A percentile compares a stretch with the other conserved stretches of the same genome.
phyloP scores from a whole-genome alignment of 106 monocot species.

The Vanilla planifolia region DNA sequence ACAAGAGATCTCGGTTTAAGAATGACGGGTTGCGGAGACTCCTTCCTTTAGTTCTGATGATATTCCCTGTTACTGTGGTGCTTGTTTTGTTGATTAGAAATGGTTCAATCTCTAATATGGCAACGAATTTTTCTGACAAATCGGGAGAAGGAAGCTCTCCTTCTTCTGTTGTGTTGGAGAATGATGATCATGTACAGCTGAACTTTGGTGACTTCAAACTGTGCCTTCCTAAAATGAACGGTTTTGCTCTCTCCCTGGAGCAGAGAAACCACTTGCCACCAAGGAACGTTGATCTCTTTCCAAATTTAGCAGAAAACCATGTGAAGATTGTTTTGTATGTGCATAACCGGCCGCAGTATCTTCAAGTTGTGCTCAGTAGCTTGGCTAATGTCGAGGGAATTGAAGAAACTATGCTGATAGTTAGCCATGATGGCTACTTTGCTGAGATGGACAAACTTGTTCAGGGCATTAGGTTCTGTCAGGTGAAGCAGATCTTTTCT shows the following conservation, averaged over 20 bases:
- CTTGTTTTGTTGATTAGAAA: slow-evolving; percentile 9
- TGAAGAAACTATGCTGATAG: slow-evolving; percentile 76
- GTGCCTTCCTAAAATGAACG: slow-evolving; percentile 54
- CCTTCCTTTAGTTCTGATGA: slow-evolving; percentile 18
- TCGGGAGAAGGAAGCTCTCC: neutral
- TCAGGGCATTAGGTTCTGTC: slow-evolving; percentile 66
- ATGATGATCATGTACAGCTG: neutral
- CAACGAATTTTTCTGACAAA: neutral
- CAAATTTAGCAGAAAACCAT: slow-evolving; percentile 49
- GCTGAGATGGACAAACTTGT: slow-evolving; percentile 84
- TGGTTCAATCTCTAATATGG: neutral
- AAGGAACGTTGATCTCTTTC: slow-evolving; percentile 59
- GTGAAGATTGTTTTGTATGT: slow-evolving; percentile 85
- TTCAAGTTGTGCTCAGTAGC: slow-evolving; percentile 59
- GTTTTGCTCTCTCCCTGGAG: slow-evolving; percentile 48
- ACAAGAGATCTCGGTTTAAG: slow-evolving; percentile 33
- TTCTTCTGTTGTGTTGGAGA: neutral
- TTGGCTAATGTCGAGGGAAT: slow-evolving; percentile 78
- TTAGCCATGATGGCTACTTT: slow-evolving; percentile 95
- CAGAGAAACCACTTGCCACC: slow-evolving; percentile 57
- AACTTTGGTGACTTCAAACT: slow-evolving; percentile 29
- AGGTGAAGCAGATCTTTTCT: slow-evolving; percentile 92
- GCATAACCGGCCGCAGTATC: slow-evolving; percentile 90
- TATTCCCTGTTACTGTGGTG: slow-evolving; percentile 4
- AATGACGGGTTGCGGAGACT: slow-evolving; percentile 21